Conservation (phyloP, 176 grass and related monocot genomes). For the Carex cristatella region DNA sequence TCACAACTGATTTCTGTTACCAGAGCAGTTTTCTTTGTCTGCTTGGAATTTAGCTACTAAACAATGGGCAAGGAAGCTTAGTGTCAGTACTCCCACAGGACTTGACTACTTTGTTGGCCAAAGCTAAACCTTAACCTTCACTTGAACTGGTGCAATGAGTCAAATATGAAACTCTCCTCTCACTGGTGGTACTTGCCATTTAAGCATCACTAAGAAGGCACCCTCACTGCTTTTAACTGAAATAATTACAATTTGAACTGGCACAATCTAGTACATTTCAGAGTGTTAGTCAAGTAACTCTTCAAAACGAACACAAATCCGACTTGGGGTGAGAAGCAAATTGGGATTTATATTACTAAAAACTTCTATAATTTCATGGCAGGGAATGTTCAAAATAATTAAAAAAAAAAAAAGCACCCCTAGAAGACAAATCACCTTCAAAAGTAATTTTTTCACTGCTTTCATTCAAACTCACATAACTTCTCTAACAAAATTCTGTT, state of each 20-base stretch:
- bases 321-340: not conserved
- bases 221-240: not conserved
- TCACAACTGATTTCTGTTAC: not conserved
- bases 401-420: not conserved
- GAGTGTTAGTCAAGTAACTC: not conserved
- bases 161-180: not conserved
- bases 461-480: not conserved
- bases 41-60: not conserved
- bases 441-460: not conserved
- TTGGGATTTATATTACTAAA: not conserved
- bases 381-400: not conserved
- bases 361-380: not conserved
- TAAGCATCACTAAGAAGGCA: not conserved
- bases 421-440: not conserved
- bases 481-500: not conserved
- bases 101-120: not conserved
- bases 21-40: not conserved
- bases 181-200: not conserved
- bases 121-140: not conserved
- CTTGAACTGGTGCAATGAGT: not conserved
- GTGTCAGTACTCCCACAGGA: not conserved
- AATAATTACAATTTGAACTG: not conserved
- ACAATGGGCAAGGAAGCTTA: not conserved
- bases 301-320: not conserved
- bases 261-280: not conserved